A percentile compares a stretch with the other conserved stretches of the same genome.
Evolutionary conservation across 345 rosid species (phyloP).

Genomic region (Camelina sativa): DNA sequence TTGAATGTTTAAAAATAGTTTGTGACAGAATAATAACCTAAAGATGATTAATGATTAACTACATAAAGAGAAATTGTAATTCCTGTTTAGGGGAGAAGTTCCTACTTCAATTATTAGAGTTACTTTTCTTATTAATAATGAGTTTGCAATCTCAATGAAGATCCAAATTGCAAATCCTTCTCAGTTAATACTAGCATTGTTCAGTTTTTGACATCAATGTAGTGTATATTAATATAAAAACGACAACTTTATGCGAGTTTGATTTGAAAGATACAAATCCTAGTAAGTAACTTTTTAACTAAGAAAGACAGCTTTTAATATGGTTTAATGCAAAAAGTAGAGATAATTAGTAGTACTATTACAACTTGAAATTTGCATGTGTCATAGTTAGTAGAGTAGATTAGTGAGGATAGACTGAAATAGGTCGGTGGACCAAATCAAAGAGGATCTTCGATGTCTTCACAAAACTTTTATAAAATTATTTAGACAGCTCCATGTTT

Average conservation of each 20-base stretch:
- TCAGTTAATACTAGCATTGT: not conserved
- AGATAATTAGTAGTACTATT: not conserved
- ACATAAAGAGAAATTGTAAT: constrained; percentile 7
- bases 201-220: too few relatives aligned
- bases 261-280: not conserved
- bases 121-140: not conserved
- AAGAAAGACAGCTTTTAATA: constrained; percentile 27
- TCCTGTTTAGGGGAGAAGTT: constrained; percentile 20
- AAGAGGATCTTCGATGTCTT: constrained; percentile 22
- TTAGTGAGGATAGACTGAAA: constrained; percentile 11
- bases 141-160: constrained; percentile 10
- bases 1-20: not conserved
- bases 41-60: not conserved
- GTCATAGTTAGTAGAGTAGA: constrained; percentile 32
- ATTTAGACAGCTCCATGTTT: too few relatives aligned
- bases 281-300: not conserved
- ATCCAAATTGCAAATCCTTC: constrained; percentile 1
- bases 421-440: constrained; percentile 38
- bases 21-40: not conserved
- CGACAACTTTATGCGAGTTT: not conserved
- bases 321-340: constrained; percentile 1
- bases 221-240: not conserved
- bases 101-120: not conserved
- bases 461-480: not conserved
- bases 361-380: constrained; percentile 25